phyloP scores from a whole-genome alignment of 441 rosid genomes.

The Erysimum pusillum region DNA sequence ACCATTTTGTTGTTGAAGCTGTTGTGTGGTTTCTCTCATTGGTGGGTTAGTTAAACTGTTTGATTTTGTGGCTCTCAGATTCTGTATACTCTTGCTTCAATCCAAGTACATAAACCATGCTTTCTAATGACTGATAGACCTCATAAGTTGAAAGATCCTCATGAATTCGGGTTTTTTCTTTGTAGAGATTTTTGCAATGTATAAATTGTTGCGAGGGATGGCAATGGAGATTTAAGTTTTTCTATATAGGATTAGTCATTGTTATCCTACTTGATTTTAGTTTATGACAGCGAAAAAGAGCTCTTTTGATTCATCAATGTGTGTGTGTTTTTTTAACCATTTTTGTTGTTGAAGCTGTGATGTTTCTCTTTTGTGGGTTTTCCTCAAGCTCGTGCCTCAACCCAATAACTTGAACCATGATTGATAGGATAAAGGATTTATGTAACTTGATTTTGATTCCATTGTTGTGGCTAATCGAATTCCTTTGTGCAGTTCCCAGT shows the following conservation, averaged over 20 bases:
- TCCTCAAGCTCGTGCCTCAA: not conserved
- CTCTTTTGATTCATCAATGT: not conserved
- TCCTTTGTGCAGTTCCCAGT: conserved; percentile 74
- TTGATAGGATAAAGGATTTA: not conserved
- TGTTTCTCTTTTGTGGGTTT: not conserved
- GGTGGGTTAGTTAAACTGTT: not conserved
- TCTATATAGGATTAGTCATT: not conserved
- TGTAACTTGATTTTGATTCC: not conserved
- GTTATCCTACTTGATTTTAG: not conserved
- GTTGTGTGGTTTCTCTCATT: not conserved
- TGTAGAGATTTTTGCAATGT: no score
- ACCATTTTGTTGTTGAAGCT: conserved; percentile 4
- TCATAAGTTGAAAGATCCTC: no score
- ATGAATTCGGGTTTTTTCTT: no score
- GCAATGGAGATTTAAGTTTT: not conserved
- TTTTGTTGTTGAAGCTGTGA: not conserved
- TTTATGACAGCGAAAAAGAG: not conserved
- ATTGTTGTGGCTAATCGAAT: not conserved
- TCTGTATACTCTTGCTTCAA: not conserved
- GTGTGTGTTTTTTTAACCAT: not conserved
- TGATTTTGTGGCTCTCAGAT: not conserved
- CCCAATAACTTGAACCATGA: no score
- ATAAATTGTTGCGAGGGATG: not conserved
- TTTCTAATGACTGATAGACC: not conserved
- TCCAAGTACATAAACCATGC: no score